phyloP scores from a whole-genome alignment of 2,329 filamentous ascomycete genomes.

The Triangularia verruculosa region DNA sequence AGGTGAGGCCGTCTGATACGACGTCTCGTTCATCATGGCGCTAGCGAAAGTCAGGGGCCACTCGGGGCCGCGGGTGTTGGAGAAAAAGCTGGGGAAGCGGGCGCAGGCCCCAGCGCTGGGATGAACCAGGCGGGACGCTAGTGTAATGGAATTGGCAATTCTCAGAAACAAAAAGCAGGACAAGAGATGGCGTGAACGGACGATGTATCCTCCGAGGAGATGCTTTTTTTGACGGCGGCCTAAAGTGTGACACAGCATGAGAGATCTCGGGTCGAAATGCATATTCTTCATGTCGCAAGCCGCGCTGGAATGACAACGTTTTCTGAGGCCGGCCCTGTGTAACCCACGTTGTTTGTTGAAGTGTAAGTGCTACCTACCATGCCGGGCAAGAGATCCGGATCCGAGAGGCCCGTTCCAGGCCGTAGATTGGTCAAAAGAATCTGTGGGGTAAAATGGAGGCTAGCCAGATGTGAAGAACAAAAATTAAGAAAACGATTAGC shows the following conservation, averaged over 20 bases:
- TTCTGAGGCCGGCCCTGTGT: neutral
- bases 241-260: neutral
- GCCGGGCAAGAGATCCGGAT: constrained; percentile 9
- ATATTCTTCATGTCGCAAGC: neutral
- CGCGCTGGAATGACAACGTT: neutral
- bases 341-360: neutral
- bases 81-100: constrained; percentile 7
- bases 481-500: neutral
- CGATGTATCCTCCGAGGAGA: neutral
- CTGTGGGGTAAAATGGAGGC: constrained; percentile 1
- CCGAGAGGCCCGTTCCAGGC: neutral
- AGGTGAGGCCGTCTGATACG: constrained; percentile 16
- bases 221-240: neutral
- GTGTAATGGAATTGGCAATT: neutral
- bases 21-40: constrained; percentile 7
- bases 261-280: neutral
- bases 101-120: neutral
- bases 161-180: neutral
- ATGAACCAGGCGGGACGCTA: neutral
- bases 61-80: neutral
- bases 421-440: constrained; percentile 12
- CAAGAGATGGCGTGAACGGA: neutral
- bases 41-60: constrained; percentile 2
- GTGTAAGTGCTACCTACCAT: neutral
- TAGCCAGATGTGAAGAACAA: constrained; percentile 5